Percentiles rank a stretch among this genome's conserved stretches.
Evolutionary conservation across 495 filamentous ascomycete genomes (phyloP).

Genomic region (Neurospora sp.): DNA sequence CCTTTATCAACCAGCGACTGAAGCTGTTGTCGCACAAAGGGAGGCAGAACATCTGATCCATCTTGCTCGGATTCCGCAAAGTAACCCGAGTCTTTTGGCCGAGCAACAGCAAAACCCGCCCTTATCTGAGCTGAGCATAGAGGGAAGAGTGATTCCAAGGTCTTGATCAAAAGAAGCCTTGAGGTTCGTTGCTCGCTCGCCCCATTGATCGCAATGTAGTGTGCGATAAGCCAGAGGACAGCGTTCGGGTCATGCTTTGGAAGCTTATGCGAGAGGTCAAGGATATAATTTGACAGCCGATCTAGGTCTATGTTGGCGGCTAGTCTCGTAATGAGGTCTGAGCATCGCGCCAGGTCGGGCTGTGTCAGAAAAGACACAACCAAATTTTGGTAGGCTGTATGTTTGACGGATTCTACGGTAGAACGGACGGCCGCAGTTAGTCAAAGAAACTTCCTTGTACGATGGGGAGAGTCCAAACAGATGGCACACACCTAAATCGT

Average conservation of each 20-base stretch:
- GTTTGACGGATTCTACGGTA: conserved; percentile 4
- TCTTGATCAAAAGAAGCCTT: conserved; percentile 10
- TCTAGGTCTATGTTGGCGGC: conserved; percentile 13
- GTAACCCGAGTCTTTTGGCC: conserved; percentile 1
- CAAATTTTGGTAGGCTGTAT: conserved; percentile 26
- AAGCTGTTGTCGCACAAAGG: conserved; percentile 23
- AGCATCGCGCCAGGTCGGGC: conserved; percentile 11
- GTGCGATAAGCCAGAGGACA: conserved; percentile 66
- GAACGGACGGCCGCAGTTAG: not conserved
- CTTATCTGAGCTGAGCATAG: conserved; percentile 16
- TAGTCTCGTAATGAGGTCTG: conserved; percentile 10
- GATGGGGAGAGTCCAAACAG: not conserved
- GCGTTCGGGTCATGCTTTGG: conserved; percentile 8
- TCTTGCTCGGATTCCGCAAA: conserved; percentile 4
- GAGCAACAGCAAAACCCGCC: conserved; percentile 4
- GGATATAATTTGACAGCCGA: conserved; percentile 17
- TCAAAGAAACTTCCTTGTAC: not conserved
- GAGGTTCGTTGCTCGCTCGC: conserved; percentile 18
- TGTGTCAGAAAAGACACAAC: conserved; percentile 28
- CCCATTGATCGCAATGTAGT: conserved; percentile 68
- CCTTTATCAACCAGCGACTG: conserved; percentile 27
- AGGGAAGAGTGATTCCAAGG: conserved; percentile 17
- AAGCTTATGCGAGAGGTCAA: not conserved
- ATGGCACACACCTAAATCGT: conserved; percentile 10
- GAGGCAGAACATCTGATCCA: conserved; percentile 11